Percentiles rank a stretch among this genome's conserved stretches.
These are phyloP conservation scores for Rhodamnia rubescens DNA, from an alignment of 345 rosid genomes.

Conservation along the genomic window DNA sequence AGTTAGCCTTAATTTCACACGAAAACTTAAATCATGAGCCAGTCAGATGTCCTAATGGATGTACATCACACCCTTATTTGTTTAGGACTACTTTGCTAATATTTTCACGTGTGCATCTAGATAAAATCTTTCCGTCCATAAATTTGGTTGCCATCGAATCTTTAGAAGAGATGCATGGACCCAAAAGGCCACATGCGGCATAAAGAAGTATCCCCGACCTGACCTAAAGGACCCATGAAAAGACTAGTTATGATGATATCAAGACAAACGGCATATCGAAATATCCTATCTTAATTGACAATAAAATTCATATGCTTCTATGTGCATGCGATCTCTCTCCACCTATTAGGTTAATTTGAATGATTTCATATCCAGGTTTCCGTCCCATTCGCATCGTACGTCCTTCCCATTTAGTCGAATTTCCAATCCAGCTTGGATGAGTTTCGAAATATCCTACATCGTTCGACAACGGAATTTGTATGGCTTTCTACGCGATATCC, in stretches of 20 bases:
- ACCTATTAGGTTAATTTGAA: neutral
- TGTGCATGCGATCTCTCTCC: rapidly evolving
- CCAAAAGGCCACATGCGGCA: neutral
- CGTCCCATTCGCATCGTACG: rapidly evolving
- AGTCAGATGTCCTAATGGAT: neutral
- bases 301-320: neutral
- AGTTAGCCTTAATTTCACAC: neutral
- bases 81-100: neutral
- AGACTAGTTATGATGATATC: too few species aligned
- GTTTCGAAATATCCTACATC: neutral
- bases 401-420: neutral
- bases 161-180: neutral
- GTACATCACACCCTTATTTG: neutral
- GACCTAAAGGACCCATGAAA: neutral
- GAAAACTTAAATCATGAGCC: neutral
- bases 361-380: neutral
- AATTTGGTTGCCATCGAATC: neutral
- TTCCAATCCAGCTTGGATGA: neutral
- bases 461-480: rapidly evolving
- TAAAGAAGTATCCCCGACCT: neutral
- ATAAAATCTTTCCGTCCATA: neutral
- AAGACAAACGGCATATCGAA: neutral
- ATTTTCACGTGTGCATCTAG: neutral
- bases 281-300: neutral
- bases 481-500: neutral